These are phyloP conservation scores for Mycena kentingensis DNA, from an alignment of 768 basidiomycete species.

Conservation along the genomic window DNA sequence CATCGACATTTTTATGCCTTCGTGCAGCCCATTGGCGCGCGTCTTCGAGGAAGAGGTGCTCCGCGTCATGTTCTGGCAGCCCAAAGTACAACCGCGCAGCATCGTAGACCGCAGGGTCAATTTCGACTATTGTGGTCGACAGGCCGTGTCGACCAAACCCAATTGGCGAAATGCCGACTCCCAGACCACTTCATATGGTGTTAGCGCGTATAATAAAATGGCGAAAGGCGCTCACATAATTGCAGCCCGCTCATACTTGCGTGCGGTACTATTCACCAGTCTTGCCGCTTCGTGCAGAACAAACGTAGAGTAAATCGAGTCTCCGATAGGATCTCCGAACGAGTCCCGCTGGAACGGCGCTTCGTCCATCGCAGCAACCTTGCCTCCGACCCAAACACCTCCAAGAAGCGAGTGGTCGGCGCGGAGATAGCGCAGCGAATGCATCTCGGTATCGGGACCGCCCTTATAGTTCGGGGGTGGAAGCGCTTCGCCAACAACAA, in stretches of 20 bases:
- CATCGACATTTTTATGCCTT: constrained; percentile 32
- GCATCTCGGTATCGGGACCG: constrained; percentile 37
- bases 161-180: constrained; percentile 78
- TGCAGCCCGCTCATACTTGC: constrained; percentile 54
- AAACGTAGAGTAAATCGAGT: constrained; percentile 85
- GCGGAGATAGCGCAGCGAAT: constrained; percentile 62
- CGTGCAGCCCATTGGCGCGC: constrained; percentile 70
- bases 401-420: constrained; percentile 67
- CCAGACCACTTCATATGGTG: constrained; percentile 71
- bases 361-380: constrained; percentile 44
- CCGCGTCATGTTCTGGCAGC: constrained; percentile 62
- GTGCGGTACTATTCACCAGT: constrained; percentile 57
- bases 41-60: constrained; percentile 72
- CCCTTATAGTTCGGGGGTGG: constrained; percentile 37
- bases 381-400: constrained; percentile 76
- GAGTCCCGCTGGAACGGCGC: constrained; percentile 50
- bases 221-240: constrained; percentile 54
- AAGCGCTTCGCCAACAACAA: constrained; percentile 77
- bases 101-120: constrained; percentile 87
- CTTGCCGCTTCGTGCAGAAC: constrained; percentile 84
- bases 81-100: constrained; percentile 82
- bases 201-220: constrained; percentile 12
- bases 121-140: constrained; percentile 83
- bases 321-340: constrained; percentile 58
- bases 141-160: constrained; percentile 72